phyloP scores from a whole-genome alignment of 306 rosid genomes.

The Trifolium pratense region DNA sequence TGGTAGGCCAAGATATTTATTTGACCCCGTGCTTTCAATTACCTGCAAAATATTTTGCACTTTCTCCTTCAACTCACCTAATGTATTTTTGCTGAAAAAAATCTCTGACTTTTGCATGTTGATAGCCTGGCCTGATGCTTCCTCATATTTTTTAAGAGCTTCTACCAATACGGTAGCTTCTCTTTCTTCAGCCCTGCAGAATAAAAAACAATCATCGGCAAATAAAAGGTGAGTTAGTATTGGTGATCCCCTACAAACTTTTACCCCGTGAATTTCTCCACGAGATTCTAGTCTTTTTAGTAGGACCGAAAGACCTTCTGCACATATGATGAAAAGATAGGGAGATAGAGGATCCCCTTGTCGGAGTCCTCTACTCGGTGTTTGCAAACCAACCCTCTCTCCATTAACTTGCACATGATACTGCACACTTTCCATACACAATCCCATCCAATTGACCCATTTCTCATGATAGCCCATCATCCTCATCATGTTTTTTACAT shows the following conservation, averaged over 20 bases:
- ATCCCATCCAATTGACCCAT: too few species aligned
- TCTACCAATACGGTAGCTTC: fast-evolving
- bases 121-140: neutral
- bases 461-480: too few species aligned
- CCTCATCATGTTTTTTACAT: too few species aligned
- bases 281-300: neutral
- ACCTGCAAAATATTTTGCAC: neutral
- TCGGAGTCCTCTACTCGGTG: neutral
- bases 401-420: too few species aligned
- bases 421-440: too few species aligned
- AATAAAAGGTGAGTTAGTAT: neutral
- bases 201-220: neutral
- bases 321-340: neutral
- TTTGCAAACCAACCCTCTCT: too few species aligned
- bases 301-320: neutral
- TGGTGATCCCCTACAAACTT: neutral
- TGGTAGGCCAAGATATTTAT: neutral
- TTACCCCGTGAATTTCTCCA: neutral
- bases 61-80: neutral
- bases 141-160: neutral
- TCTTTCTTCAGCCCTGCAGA: neutral
- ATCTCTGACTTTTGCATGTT: neutral
- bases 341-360: neutral
- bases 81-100: neutral
- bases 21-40: too few species aligned